These are phyloP conservation scores for Pseudonitzschia pungens DNA, from an alignment of 108 stramenopile species.

Conservation along the genomic window DNA sequence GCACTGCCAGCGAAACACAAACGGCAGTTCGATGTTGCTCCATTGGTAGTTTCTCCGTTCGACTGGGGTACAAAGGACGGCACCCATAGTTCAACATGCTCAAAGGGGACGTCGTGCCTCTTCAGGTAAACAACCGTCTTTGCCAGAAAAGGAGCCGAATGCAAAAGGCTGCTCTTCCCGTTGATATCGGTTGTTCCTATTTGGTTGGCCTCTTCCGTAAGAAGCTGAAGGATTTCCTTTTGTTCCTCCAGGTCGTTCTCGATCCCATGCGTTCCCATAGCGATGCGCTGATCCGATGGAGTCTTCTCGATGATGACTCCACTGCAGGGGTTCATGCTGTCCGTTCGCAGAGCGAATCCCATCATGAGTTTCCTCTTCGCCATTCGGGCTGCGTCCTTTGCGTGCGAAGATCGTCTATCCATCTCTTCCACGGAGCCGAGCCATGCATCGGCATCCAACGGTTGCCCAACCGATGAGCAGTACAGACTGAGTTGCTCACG, in stretches of 20 bases:
- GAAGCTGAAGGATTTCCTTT: constrained; percentile 41
- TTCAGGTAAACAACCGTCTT: constrained; percentile 68
- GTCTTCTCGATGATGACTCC: constrained; percentile 77
- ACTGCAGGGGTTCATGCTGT: constrained; percentile 59
- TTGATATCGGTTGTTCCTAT: constrained; percentile 38
- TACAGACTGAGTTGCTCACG: constrained; percentile 69
- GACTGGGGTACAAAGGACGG: constrained; percentile 75
- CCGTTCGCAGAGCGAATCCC: constrained; percentile 68
- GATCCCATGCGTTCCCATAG: constrained; percentile 24
- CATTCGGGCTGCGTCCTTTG: constrained; percentile 75
- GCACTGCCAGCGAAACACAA: constrained; percentile 85
- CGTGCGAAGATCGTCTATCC: constrained; percentile 67
- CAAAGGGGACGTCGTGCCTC: constrained; percentile 78
- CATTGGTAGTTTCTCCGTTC: constrained; percentile 24
- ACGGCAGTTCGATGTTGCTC: constrained; percentile 53
- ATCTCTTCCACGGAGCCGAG: constrained; percentile 79
- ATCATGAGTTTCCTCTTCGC: constrained; percentile 80
- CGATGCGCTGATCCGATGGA: constrained; percentile 37
- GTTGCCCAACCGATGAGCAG: constrained; percentile 62
- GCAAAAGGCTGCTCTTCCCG: constrained; percentile 55
- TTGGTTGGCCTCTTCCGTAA: constrained; percentile 47
- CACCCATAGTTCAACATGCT: constrained; percentile 87
- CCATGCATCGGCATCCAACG: constrained; percentile 76
- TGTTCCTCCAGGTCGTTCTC: constrained; percentile 33
- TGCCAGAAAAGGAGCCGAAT: constrained; percentile 74